These are phyloP conservation scores for Cladophialophora exuberans DNA, from an alignment of 2,329 filamentous ascomycete species.

Conservation along the genomic window DNA sequence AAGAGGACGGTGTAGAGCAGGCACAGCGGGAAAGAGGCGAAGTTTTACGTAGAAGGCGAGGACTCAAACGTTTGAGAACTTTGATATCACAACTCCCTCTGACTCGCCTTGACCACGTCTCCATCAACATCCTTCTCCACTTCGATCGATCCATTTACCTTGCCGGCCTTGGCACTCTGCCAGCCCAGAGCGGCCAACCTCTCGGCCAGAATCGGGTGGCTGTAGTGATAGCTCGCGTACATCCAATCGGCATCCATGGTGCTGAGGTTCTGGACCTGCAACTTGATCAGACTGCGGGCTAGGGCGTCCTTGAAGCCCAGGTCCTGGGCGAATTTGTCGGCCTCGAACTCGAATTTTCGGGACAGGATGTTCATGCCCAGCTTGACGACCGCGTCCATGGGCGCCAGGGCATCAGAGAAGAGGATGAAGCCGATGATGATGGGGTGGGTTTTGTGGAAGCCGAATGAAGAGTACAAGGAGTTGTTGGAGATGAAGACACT, in stretches of 20 bases:
- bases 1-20: too few relatives aligned
- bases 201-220: slow-evolving; percentile 93
- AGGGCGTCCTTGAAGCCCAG: slow-evolving; percentile 85
- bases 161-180: slow-evolving; percentile 70
- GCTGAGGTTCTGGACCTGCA: slow-evolving; percentile 96
- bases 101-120: slow-evolving; percentile 69
- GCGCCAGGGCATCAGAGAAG: slow-evolving; percentile 93
- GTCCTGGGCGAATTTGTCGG: slow-evolving; percentile 81
- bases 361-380: slow-evolving; percentile 95
- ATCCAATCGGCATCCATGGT: slow-evolving; percentile 99
- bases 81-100: slow-evolving; percentile 67
- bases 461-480: slow-evolving; percentile 88
- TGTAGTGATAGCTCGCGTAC: slow-evolving; percentile 98
- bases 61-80: neutral
- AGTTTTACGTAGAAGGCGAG: neutral
- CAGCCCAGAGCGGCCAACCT: slow-evolving; percentile 88
- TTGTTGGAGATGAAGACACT: slow-evolving; percentile 96
- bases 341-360: slow-evolving; percentile 93
- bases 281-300: slow-evolving; percentile 86
- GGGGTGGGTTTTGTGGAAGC: slow-evolving; percentile 79
- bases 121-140: slow-evolving; percentile 49
- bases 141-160: too few relatives aligned
- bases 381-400: slow-evolving; percentile 93
- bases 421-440: slow-evolving; percentile 97
- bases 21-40: too few relatives aligned